Conservation (phyloP, 768 basidiomycete genomes). For the Suillus hirtellus region DNA sequence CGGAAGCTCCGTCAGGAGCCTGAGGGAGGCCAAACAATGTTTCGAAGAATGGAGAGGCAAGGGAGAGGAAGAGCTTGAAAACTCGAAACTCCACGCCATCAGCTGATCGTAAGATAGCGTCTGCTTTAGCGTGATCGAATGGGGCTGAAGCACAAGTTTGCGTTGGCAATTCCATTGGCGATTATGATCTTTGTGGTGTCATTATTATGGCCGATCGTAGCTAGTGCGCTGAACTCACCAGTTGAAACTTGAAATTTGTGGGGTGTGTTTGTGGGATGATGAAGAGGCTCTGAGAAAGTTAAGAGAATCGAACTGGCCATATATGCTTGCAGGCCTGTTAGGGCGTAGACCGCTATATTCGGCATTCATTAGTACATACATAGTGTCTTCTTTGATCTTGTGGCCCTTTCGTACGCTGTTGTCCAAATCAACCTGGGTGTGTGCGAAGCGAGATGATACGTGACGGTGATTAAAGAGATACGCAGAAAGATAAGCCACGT, state of each 20-base stretch:
- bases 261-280: not conserved
- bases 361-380: not conserved
- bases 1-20: slow-evolving; percentile 9
- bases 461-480: not conserved
- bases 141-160: slow-evolving; percentile 6
- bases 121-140: slow-evolving; percentile 12
- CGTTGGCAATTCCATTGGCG: not conserved
- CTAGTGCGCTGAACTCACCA: not conserved
- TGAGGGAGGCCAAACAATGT: slow-evolving; percentile 30
- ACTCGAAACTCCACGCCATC: slow-evolving; percentile 28
- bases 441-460: not conserved
- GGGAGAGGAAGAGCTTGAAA: slow-evolving; percentile 27
- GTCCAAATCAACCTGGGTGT: not conserved
- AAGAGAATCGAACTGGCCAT: not conserved
- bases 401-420: not conserved
- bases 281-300: not conserved
- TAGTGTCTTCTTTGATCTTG: not conserved
- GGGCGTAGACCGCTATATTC: not conserved
- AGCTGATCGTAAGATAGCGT: slow-evolving; percentile 19
- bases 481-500: not conserved
- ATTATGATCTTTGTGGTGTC: not conserved
- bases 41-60: slow-evolving; percentile 32
- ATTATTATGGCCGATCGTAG: not conserved
- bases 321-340: not conserved
- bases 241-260: not conserved